phyloP scores from a whole-genome alignment of 495 filamentous ascomycete genomes.

The Xylaria cubensis region DNA sequence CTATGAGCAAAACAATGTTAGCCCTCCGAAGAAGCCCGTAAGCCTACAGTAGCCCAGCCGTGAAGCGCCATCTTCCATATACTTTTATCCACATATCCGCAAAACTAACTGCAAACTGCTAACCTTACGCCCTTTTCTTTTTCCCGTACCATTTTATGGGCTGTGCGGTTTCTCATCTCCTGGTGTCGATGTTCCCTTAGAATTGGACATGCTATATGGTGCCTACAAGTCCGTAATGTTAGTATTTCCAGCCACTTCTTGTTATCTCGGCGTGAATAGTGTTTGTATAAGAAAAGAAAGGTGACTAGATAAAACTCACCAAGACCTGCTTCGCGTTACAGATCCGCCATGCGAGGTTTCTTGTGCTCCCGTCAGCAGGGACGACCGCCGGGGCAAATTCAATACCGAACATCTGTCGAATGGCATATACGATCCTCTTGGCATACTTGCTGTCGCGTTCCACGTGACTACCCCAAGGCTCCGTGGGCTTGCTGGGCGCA shows the following conservation, averaged over 20 bases:
- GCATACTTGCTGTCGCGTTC: conserved; percentile 89
- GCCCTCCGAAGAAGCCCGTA: neutral
- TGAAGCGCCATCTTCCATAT: neutral
- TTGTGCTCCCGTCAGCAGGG: conserved; percentile 88
- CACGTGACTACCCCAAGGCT: conserved; percentile 81
- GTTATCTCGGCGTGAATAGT: neutral
- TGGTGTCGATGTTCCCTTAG: conserved; percentile 61
- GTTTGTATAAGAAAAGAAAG: neutral
- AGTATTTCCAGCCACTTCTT: conserved; percentile 19
- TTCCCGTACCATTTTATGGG: neutral
- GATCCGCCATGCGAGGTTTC: conserved; percentile 91
- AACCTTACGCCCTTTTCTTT: neutral
- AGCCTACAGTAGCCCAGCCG: neutral
- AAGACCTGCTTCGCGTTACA: conserved; percentile 94
- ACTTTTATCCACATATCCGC: neutral
- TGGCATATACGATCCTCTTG: conserved; percentile 87
- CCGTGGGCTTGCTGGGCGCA: conserved; percentile 79
- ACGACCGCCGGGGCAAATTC: conserved; percentile 95
- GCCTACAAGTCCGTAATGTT: conserved; percentile 49
- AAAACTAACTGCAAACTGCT: neutral
- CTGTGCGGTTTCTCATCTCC: conserved; percentile 43
- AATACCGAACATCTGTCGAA: conserved; percentile 97
- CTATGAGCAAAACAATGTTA: neutral
- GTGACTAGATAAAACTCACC: conserved; percentile 60
- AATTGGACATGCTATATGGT: conserved; percentile 70